Base-by-base conservation (phyloP, 2,329 filamentous ascomycete species). In the Botrytis fabae region DNA sequence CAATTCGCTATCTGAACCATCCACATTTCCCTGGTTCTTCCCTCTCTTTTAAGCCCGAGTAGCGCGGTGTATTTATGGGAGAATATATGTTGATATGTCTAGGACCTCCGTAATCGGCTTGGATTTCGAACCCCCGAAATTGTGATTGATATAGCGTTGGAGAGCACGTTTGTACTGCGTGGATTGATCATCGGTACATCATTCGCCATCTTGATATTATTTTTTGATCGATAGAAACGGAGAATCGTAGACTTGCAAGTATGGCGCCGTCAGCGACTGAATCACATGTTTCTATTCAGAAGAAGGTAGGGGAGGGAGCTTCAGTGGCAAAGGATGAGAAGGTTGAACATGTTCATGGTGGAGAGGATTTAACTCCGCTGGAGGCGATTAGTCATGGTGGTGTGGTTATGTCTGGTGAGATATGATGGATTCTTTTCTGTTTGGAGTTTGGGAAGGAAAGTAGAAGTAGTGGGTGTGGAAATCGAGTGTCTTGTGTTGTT, bases 311-410 rank as follows among this genome's bases (percentile, higher is more conserved):
- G n/a, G 46, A 12, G 16, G 44, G 38, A 6, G 44, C 4, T 14
- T 18, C 46, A 6, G 6, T 22, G 1, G 32, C 5, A 66, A 38
- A 54, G 6, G 32, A 54, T 66, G 46, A 66, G 64, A 40, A 76
- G 59, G 62, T 77, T 61, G 72, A 71, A 28, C 75, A 80, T 74
- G 75, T 78, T 35, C 77, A 79, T 54, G 46, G 64, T n/a, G 64
- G 64, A 54, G 46, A 66, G 46, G 79, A 78, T 44, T 78, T 79
- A 74, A 80, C 79, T 8, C 79, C 80, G 14, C 61, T 81, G 22
- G 78, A 80, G 69, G 80, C 80, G 69, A 81, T 81, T 48, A 80
- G 79, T 71, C 80, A 81, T 75, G 80, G 79, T 2, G 65, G 74
- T 42, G 48, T 80, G 48, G 72, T 80, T 71, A 72, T 74, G 61